These are phyloP conservation scores for Pleurotus salmoneostramineus DNA, from an alignment of 768 basidiomycete species.

Conservation along the genomic window DNA sequence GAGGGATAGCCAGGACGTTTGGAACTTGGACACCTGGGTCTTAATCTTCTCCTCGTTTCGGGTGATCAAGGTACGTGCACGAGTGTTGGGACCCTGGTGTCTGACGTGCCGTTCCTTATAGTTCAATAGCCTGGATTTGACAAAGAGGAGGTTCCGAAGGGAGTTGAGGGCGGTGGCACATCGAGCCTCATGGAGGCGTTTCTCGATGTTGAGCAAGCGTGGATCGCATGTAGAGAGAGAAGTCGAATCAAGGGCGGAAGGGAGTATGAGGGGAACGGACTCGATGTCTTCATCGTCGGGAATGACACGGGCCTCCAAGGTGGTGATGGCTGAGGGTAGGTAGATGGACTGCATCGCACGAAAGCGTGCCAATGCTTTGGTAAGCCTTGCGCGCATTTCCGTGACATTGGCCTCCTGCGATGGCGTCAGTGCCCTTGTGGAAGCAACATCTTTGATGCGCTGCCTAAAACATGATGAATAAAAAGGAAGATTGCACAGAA, in stretches of 20 bases:
- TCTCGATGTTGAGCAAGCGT: not conserved
- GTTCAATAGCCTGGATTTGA: not conserved
- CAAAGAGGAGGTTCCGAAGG: not conserved
- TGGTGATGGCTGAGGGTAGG: not conserved
- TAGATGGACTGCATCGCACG: not conserved
- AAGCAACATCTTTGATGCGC: not conserved
- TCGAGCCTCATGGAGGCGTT: not conserved
- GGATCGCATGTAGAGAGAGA: not conserved
- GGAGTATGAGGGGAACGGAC: not conserved
- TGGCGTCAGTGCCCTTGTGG: not conserved
- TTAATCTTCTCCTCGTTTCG: not conserved
- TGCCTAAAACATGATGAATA: not conserved
- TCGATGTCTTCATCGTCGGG: not conserved
- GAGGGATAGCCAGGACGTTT: not conserved
- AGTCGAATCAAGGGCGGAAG: not conserved
- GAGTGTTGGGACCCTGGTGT: not conserved
- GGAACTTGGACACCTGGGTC: not conserved
- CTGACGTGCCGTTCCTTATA: not conserved
- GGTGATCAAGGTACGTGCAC: not conserved
- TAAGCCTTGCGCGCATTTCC: not conserved
- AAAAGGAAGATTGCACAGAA: slow-evolving; percentile 4
- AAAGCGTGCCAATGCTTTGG: not conserved
- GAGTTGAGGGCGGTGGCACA: not conserved
- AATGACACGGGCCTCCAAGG: not conserved
- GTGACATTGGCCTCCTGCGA: not conserved